Percentiles rank a stretch among this genome's conserved stretches.
Evolutionary conservation across 805 yeast species (phyloP).

Genomic region (Teunomyces cretensis): DNA sequence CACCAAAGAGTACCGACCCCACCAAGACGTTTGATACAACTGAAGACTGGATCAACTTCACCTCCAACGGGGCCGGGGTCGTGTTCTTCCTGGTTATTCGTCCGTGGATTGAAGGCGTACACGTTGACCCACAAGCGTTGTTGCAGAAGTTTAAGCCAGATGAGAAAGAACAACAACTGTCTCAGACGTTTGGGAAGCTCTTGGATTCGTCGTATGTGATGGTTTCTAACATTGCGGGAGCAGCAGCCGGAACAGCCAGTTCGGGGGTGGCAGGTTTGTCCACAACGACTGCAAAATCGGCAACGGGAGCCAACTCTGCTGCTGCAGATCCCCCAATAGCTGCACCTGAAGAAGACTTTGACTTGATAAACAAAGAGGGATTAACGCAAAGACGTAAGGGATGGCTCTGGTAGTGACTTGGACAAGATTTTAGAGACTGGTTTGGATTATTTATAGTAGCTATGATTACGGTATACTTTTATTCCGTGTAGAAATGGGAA

Average conservation of each 20-base stretch:
- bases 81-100: slow-evolving; percentile 25
- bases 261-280: too few species aligned
- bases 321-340: background rate
- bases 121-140: background rate
- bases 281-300: background rate
- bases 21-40: slow-evolving; percentile 8
- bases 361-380: slow-evolving; percentile 6
- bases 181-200: slow-evolving; percentile 3
- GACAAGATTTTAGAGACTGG: background rate
- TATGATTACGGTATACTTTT: too few species aligned
- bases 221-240: slow-evolving; percentile 9
- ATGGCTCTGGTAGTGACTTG: slow-evolving; percentile 12
- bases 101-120: slow-evolving; percentile 26
- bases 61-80: slow-evolving; percentile 33
- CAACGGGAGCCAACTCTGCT: background rate
- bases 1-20: slow-evolving; percentile 9
- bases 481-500: too few species aligned
- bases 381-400: slow-evolving; percentile 10
- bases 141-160: slow-evolving; percentile 1
- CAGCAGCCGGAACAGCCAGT: background rate
- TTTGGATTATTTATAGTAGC: background rate
- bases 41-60: slow-evolving; percentile 27
- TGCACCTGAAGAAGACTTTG: slow-evolving; percentile 8
- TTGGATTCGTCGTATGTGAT: slow-evolving; percentile 15
- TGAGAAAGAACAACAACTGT: background rate